Evolutionary conservation across 768 basidiomycete genomes (phyloP).

Genomic region (Gymnopilus dilepis): DNA sequence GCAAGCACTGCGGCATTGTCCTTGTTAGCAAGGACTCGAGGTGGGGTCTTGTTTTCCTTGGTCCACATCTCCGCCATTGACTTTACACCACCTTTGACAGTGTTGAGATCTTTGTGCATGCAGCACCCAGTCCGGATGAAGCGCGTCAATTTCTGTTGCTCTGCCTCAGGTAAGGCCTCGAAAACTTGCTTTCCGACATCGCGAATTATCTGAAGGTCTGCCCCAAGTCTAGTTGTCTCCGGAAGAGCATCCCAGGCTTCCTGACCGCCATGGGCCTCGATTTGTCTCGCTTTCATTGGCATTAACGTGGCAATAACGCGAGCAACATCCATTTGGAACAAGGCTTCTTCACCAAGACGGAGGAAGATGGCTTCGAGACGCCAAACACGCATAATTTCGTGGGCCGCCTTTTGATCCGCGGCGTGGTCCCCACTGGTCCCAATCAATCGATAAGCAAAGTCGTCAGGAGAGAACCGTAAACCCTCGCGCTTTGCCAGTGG

Average conservation of each 20-base stretch:
- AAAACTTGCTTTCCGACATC: constrained; percentile 23
- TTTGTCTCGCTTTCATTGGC: constrained; percentile 2
- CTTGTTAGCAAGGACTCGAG: constrained; percentile 28
- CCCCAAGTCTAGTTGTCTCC: constrained; percentile 16
- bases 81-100: constrained; percentile 16
- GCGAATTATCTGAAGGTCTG: constrained; percentile 2
- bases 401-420: constrained; percentile 22
- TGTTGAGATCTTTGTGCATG: constrained; percentile 25
- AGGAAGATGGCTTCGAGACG: neutral
- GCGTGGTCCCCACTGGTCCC: constrained; percentile 27
- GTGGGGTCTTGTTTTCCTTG: constrained; percentile 6
- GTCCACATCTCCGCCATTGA: constrained; percentile 13
- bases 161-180: constrained; percentile 16
- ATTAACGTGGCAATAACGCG: constrained; percentile 10
- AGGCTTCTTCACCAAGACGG: constrained; percentile 18
- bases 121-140: constrained; percentile 21
- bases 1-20: constrained; percentile 29
- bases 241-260: constrained; percentile 21
- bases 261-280: constrained; percentile 24
- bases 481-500: constrained; percentile 15
- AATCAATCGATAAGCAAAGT: constrained; percentile 10
- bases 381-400: constrained; percentile 18
- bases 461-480: neutral
- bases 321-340: constrained; percentile 2
- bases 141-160: neutral